These are phyloP conservation scores for Escallonia rubra DNA, from an alignment of 129 eudicot species.

Conservation along the genomic window DNA sequence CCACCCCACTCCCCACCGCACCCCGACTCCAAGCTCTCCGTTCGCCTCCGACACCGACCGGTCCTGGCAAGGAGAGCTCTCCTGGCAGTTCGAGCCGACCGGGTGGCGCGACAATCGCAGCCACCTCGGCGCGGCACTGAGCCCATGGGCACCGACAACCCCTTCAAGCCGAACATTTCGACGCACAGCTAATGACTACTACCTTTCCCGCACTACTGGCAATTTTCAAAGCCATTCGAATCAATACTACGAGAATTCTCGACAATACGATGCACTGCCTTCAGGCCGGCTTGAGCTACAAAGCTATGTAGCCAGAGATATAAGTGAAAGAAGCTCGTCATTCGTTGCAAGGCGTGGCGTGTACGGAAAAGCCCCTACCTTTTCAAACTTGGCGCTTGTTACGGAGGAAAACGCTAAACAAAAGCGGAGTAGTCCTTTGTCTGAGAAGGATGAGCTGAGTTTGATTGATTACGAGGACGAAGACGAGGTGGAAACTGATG, in stretches of 20 bases:
- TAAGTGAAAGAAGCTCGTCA: conserved; percentile 12
- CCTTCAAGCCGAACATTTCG: conserved; percentile 31
- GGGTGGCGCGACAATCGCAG: conserved; percentile 42
- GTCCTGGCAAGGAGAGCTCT: conserved; percentile 71
- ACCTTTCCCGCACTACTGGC: conserved; percentile 35
- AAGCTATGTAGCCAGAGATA: conserved; percentile 46
- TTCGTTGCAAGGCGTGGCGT: conserved; percentile 8
- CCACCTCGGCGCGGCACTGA: conserved; percentile 54
- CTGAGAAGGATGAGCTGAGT: conserved; percentile 18
- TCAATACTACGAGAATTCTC: conserved; percentile 26
- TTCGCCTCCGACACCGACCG: conserved; percentile 54
- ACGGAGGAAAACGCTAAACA: conserved; percentile 16
- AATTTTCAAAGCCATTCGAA: conserved; percentile 23
- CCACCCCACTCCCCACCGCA: conserved; percentile 28
- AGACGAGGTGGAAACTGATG: conserved; percentile 16
- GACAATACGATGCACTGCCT: conserved; percentile 23
- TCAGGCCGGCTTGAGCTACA: conserved; percentile 64
- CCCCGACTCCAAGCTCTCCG: conserved; percentile 48
- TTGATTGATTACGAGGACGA: conserved; percentile 23
- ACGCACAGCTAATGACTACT: conserved; percentile 65
- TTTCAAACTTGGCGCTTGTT: conserved; percentile 15
- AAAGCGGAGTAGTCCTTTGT: conserved; percentile 7
- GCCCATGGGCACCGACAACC: conserved; percentile 48
- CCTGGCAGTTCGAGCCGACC: conserved; percentile 62
- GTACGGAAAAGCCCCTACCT: conserved; percentile 27